These are phyloP conservation scores for Dactylis glomerata DNA, from an alignment of 176 grass and related monocot species.

Conservation along the genomic window DNA sequence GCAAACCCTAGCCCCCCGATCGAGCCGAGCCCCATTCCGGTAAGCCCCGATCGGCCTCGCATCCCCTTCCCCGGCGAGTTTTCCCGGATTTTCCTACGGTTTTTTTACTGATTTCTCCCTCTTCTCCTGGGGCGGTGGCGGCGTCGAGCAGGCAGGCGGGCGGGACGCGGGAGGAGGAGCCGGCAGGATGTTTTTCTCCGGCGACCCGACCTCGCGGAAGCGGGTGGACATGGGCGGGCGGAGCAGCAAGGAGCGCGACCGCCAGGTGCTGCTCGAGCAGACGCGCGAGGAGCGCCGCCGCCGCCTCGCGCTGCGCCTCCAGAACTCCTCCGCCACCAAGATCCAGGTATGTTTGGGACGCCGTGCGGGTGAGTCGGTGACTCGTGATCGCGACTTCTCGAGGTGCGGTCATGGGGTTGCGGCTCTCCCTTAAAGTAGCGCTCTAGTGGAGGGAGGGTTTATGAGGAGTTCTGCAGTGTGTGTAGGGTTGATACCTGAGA, in stretches of 20 bases:
- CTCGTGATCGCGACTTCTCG: background rate
- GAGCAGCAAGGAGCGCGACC: constrained; percentile 93
- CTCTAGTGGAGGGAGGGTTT: background rate
- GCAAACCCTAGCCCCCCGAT: constrained; percentile 37
- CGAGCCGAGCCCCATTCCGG: background rate
- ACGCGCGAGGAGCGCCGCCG: constrained; percentile 79
- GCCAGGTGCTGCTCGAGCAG: constrained; percentile 81
- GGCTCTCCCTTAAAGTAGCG: background rate
- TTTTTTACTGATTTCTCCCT: background rate
- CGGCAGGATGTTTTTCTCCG: constrained; percentile 82
- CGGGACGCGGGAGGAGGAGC: background rate
- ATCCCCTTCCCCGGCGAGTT: background rate
- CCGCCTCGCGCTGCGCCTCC: constrained; percentile 54
- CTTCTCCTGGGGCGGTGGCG: background rate
- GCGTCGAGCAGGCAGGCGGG: background rate
- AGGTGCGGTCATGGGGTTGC: background rate
- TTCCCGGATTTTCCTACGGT: background rate
- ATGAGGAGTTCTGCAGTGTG: background rate
- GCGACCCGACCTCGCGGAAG: constrained; percentile 71
- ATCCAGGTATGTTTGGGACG: constrained; percentile 77
- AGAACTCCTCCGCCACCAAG: constrained; percentile 72
- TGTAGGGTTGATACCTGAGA: background rate
- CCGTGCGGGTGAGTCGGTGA: background rate
- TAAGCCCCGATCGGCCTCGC: constrained; percentile 26
- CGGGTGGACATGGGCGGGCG: constrained; percentile 93